A percentile compares a stretch with the other conserved stretches of the same genome.
Evolutionary conservation across 148 eudicot genomes (phyloP).

Genomic region (Vaccinium vitisidaea): DNA sequence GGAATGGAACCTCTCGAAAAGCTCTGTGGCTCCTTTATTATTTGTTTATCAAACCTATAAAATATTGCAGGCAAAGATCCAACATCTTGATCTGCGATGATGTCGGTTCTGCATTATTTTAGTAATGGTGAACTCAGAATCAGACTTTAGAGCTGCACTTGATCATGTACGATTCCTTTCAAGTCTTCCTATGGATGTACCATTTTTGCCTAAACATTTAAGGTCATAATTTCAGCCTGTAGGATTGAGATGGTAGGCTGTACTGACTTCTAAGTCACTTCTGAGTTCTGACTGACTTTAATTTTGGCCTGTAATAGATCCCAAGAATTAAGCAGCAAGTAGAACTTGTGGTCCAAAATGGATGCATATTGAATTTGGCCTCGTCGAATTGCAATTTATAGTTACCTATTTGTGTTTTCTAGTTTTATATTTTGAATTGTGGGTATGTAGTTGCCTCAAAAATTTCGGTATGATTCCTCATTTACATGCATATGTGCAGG

Average conservation of each 20-base stretch:
- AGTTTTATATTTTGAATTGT: background rate
- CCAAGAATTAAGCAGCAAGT: background rate
- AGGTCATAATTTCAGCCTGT: background rate
- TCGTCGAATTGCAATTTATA: background rate
- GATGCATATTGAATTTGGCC: background rate
- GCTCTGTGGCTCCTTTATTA: background rate
- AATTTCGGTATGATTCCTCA: background rate
- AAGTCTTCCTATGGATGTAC: background rate
- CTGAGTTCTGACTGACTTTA: background rate
- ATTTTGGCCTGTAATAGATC: background rate
- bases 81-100: background rate
- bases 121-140: background rate
- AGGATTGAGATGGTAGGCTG: conserved; percentile 3
- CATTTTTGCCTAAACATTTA: background rate
- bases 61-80: background rate
- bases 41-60: background rate
- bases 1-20: background rate
- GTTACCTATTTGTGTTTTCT: background rate
- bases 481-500: background rate
- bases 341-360: background rate
- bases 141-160: background rate
- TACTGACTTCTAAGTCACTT: background rate
- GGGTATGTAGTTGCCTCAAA: background rate
- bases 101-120: background rate
- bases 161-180: background rate